Base-by-base conservation (phyloP, 148 eudicot species). In the Rhododendron ovatum region DNA sequence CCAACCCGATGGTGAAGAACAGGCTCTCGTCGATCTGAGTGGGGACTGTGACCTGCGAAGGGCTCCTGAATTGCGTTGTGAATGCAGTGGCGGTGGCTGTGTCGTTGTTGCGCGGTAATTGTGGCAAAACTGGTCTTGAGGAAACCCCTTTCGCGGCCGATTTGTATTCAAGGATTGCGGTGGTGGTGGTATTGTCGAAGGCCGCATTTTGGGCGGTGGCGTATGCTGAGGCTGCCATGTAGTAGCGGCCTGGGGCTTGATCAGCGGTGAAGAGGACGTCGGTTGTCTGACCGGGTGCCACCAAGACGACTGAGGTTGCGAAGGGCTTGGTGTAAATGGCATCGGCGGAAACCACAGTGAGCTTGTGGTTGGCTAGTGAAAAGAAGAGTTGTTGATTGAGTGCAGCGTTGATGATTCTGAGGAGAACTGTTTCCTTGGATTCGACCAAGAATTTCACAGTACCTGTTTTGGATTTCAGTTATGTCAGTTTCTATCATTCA, bases 201-300 rank as follows among this genome's bases (percentile, higher is more conserved):
- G 95, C 90, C 28, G 87, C 89, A 7, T 91, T 91, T 51, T 86
- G 91, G 7, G 92, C 95, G 22, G 93, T 91, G 65, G 93, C 92
- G 69, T 96, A 96, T 51, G 99, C 98, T 6, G 93, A 88, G 13
- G 98, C 97, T 17, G 99, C 97, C 92, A 94, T 92, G 89, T 92
- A 95, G 88, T 96, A 95, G 65, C 88, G 93, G 20, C 89, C 94
- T 78, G 95, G 91, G 22, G 93, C 77, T 84, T 94, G 98, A 82
- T 96, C 87, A 17, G 96, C 94, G 0, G 90, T 92, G 80, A 96
- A 83, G 82, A 96, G 93, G 86, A 95, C 95, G 84, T 93, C 87
- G 6, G 99, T 96, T 26, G 99, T 95, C 75, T 96, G 99, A 6
- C 97, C 99, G 0, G 99, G 99, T 81, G 95, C 99, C 18, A 96